Conservation (phyloP, 2,329 filamentous ascomycete genomes). For the Aspergillus sp. region DNA sequence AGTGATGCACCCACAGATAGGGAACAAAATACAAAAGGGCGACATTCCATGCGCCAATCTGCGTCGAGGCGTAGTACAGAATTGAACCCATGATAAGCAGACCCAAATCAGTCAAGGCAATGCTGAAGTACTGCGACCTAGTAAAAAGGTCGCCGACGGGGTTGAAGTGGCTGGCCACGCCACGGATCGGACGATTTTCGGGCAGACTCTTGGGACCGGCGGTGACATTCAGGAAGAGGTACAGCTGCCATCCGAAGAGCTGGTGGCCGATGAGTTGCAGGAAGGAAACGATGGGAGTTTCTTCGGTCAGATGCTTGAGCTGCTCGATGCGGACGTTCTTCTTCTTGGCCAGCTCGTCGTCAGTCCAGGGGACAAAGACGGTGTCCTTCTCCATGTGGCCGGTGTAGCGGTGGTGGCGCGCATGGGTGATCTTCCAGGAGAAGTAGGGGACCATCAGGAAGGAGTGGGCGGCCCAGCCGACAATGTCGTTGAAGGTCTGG, state of each 20-base stretch:
- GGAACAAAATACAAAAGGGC: conserved; percentile 63
- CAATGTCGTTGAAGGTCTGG: conserved; percentile 58
- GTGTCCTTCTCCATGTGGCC: conserved; percentile 70
- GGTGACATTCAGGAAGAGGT: conserved; percentile 62
- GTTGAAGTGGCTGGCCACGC: conserved; percentile 57
- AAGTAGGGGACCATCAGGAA: conserved; percentile 69
- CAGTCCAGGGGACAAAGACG: conserved; percentile 60
- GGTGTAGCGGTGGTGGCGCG: conserved; percentile 68
- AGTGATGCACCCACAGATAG: conserved; percentile 71
- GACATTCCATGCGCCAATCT: conserved; percentile 59
- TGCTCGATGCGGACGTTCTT: conserved; percentile 52
- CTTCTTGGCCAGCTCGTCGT: conserved; percentile 35
- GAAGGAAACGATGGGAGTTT: conserved; percentile 61
- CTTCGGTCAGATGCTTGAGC: conserved; percentile 56
- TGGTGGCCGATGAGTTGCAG: conserved; percentile 62
- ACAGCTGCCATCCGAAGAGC: conserved; percentile 65
- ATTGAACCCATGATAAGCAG: conserved; percentile 53
- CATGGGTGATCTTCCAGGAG: conserved; percentile 71
- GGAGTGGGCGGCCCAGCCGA: conserved; percentile 68
- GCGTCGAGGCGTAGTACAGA: conserved; percentile 55
- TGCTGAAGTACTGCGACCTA: conserved; percentile 56
- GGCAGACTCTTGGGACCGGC: conserved; percentile 52
- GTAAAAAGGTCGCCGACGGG: conserved; percentile 64
- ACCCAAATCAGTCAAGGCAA: conserved; percentile 63
- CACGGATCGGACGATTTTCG: conserved; percentile 18